A percentile compares a stretch with the other conserved stretches of the same genome.
Conservation (phyloP, 805 yeast genomes). For the Yamadazyma phyllophila region DNA sequence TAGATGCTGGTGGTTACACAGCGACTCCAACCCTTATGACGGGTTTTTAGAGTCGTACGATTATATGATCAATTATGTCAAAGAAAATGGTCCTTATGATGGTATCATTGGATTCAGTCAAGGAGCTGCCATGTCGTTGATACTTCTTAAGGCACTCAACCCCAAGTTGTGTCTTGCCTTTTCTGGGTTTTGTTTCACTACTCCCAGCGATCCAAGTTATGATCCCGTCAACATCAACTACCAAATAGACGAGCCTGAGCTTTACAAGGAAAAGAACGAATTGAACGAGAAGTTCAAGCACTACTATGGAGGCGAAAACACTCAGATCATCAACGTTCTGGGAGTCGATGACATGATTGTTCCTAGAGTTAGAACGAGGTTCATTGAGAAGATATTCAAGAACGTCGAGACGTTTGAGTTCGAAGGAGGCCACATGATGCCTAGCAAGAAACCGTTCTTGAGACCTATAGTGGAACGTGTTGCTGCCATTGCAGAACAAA, state of each 20-base stretch:
- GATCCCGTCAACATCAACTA: conserved; percentile 16
- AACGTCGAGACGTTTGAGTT: conserved; percentile 21
- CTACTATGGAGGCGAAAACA: conserved; percentile 20
- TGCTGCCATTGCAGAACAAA: conserved; percentile 5
- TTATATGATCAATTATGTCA: conserved; percentile 26
- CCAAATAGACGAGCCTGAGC: conserved; percentile 22
- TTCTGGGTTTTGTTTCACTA: conserved; percentile 37
- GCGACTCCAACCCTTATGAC: conserved; percentile 18
- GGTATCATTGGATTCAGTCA: conserved; percentile 44
- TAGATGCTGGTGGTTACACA: conserved; percentile 38
- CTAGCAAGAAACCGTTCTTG: conserved; percentile 22
- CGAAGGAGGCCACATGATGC: conserved; percentile 40
- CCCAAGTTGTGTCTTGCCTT: conserved; percentile 25
- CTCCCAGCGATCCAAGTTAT: conserved; percentile 17
- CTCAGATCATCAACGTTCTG: conserved; percentile 27
- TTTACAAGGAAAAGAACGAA: conserved; percentile 19
- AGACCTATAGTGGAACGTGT: conserved; percentile 17
- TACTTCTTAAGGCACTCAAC: conserved; percentile 22
- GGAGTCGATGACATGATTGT: conserved; percentile 34
- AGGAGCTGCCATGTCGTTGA: conserved; percentile 40
- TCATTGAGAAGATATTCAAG: conserved; percentile 21
- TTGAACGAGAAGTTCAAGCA: conserved; percentile 19
- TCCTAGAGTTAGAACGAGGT: conserved; percentile 28
- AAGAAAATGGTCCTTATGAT: conserved; percentile 39
- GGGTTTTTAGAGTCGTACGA: conserved; percentile 30